Percentiles rank a stretch among this genome's conserved stretches.
Evolutionary conservation across 495 filamentous ascomycete genomes (phyloP).

Genomic region (Corynascus novoguineensis): DNA sequence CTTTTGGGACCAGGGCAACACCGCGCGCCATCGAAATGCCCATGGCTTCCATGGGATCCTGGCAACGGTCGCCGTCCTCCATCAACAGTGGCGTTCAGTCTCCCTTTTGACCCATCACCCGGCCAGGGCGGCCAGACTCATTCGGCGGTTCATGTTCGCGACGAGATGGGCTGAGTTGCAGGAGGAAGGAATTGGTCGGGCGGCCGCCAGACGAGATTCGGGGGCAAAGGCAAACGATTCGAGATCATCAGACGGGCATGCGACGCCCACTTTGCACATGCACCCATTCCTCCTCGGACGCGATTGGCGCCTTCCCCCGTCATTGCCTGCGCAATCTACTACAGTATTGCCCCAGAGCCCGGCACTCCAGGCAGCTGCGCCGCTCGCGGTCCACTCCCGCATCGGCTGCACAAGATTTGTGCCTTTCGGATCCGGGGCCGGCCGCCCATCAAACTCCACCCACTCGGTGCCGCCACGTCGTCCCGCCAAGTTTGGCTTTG

Average conservation of each 20-base stretch:
- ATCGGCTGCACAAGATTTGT: not conserved
- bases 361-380: constrained; percentile 10
- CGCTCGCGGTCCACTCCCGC: not conserved
- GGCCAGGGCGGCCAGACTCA: not conserved
- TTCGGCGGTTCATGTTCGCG: not conserved
- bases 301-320: not conserved
- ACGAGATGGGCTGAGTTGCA: not conserved
- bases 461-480: constrained; percentile 7
- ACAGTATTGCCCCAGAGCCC: not conserved
- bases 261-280: not conserved
- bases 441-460: not conserved
- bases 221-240: not conserved
- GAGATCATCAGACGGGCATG: not conserved
- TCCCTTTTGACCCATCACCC: not conserved
- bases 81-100: not conserved
- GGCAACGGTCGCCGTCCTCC: not conserved
- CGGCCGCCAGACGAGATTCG: not conserved
- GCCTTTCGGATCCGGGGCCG: constrained; percentile 1
- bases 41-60: too few species aligned
- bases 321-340: not conserved
- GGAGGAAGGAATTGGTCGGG: not conserved
- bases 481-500: not conserved
- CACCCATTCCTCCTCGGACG: not conserved
- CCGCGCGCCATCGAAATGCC: not conserved
- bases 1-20: not conserved